Conservation (phyloP, 768 basidiomycete genomes). For the Pseudohyphozyma bogoriensis region DNA sequence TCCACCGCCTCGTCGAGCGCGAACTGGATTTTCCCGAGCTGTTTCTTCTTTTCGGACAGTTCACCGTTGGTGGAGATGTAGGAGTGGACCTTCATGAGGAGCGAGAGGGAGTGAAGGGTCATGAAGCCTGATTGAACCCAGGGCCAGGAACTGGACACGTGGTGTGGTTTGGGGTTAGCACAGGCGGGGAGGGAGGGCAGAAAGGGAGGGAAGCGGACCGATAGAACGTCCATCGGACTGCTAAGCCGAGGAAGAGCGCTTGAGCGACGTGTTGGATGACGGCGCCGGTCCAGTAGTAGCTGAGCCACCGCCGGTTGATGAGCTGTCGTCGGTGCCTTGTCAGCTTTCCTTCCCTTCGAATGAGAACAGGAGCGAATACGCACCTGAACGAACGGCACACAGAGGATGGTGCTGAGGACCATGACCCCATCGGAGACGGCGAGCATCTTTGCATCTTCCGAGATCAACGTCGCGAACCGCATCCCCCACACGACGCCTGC, state of each 20-base stretch:
- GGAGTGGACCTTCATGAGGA: constrained; percentile 65
- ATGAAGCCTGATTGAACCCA: constrained; percentile 91
- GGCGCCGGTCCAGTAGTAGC: constrained; percentile 65
- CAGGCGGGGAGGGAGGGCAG: neutral
- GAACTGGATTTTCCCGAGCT: constrained; percentile 38
- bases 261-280: constrained; percentile 74
- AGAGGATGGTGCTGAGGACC: constrained; percentile 59
- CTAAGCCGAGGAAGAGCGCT: constrained; percentile 56
- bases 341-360: no score
- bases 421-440: constrained; percentile 76
- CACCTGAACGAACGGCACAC: constrained; percentile 73
- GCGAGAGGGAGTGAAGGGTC: constrained; percentile 67
- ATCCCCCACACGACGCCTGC: constrained; percentile 67
- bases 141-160: constrained; percentile 68
- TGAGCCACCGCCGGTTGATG: constrained; percentile 65
- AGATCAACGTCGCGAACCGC: constrained; percentile 75
- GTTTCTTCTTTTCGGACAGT: constrained; percentile 41
- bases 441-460: constrained; percentile 68
- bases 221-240: constrained; percentile 84
- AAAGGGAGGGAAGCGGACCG: constrained; percentile 42
- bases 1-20: constrained; percentile 45
- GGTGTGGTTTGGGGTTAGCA: neutral
- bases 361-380: neutral
- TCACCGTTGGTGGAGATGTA: constrained; percentile 83
- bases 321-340: constrained; percentile 10